Evolutionary conservation across 495 filamentous ascomycete species (phyloP).

Genomic region (Bathelium albidoporum): DNA sequence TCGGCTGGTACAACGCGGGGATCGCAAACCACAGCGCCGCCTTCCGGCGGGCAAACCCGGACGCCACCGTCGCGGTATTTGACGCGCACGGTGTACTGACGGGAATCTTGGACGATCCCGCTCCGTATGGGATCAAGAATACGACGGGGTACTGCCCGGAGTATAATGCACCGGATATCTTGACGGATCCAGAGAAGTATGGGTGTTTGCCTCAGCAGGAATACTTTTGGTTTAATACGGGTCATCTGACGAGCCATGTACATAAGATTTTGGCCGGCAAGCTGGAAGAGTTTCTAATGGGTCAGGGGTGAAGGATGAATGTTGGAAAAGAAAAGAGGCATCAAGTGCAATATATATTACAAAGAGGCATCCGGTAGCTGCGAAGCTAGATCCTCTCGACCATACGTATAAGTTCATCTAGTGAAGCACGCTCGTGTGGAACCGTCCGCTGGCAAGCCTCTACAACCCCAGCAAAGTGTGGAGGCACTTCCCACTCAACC

Average conservation of each 20-base stretch:
- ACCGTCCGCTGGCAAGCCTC: constrained; percentile 1
- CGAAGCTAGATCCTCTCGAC: too few relatives aligned
- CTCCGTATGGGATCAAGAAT: constrained; percentile 37
- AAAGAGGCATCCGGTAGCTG: too few relatives aligned
- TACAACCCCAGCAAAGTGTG: neutral
- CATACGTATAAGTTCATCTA: too few relatives aligned
- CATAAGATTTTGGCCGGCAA: constrained; percentile 33
- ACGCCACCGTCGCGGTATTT: constrained; percentile 35
- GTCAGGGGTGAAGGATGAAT: constrained; percentile 1
- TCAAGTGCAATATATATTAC: too few relatives aligned
- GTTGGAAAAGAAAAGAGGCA: neutral
- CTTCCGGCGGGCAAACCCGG: constrained; percentile 20
- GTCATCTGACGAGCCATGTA: constrained; percentile 40
- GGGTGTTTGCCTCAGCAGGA: constrained; percentile 38
- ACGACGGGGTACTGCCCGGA: constrained; percentile 40
- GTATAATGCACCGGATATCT: constrained; percentile 42
- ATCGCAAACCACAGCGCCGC: constrained; percentile 23
- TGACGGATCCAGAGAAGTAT: constrained; percentile 34
- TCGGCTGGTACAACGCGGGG: constrained; percentile 34
- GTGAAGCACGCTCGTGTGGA: too few relatives aligned
- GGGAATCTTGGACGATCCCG: constrained; percentile 36
- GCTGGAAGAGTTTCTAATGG: constrained; percentile 26
- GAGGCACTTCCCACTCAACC: neutral
- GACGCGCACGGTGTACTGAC: constrained; percentile 37
- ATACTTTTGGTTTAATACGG: constrained; percentile 46